phyloP scores from a whole-genome alignment of 106 monocot species.

The Apostasia ramifera region DNA sequence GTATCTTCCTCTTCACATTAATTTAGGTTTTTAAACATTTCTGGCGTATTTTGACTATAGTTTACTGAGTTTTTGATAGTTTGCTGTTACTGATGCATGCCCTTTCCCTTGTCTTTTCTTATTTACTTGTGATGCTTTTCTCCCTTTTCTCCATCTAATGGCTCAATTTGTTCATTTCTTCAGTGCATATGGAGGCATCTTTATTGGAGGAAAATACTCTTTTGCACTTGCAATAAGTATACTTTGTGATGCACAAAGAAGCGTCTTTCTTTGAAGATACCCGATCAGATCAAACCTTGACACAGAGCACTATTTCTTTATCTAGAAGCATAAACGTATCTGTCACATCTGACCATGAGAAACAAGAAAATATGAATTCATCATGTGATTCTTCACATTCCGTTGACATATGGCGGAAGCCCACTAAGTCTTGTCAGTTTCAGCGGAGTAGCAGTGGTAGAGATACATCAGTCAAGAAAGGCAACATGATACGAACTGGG shows the following conservation, averaged over 20 bases:
- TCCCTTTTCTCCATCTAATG: too few relatives aligned
- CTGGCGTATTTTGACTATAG: too few relatives aligned
- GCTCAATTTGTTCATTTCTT: too few relatives aligned
- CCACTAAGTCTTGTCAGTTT: constrained; percentile 7
- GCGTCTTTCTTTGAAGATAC: constrained; percentile 1
- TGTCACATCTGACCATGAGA: constrained; percentile 8
- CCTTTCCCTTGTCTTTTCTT: too few relatives aligned
- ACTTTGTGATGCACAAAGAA: constrained; percentile 5
- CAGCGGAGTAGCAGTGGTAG: constrained; percentile 1
- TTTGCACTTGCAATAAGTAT: background rate
- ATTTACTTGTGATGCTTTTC: too few relatives aligned
- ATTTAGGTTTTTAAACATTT: too few relatives aligned
- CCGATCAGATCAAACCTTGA: constrained; percentile 22
- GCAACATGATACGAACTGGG: background rate
- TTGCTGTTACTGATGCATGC: too few relatives aligned
- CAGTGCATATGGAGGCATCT: too few relatives aligned
- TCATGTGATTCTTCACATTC: constrained; percentile 14
- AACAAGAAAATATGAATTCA: constrained; percentile 14
- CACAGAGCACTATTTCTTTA: constrained; percentile 12
- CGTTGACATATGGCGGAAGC: constrained; percentile 16
- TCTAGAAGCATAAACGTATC: constrained; percentile 10
- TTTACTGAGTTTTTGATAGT: too few relatives aligned
- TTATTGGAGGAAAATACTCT: too few relatives aligned
- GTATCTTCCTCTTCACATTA: too few relatives aligned
- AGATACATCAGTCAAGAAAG: background rate